These are phyloP conservation scores for Naumovozyma dairenensis DNA, from an alignment of 805 yeast genomes.

Conservation along the genomic window DNA sequence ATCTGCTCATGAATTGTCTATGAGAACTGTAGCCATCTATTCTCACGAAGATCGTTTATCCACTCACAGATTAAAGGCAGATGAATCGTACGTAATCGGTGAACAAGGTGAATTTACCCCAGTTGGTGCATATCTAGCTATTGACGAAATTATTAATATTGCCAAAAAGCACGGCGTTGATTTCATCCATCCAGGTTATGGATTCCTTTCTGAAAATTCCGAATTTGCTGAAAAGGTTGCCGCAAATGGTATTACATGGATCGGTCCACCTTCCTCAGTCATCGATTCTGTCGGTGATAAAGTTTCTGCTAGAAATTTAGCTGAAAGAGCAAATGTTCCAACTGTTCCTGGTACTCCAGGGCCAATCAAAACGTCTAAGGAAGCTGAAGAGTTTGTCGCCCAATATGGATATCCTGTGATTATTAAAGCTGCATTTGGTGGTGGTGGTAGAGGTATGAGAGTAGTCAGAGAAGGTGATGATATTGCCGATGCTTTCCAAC, in stretches of 20 bases:
- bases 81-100: constrained; percentile 89
- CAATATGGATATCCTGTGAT: constrained; percentile 91
- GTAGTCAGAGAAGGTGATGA: constrained; percentile 96
- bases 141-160: constrained; percentile 85
- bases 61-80: constrained; percentile 91
- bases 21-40: constrained; percentile 95
- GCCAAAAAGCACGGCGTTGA: constrained; percentile 70
- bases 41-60: constrained; percentile 92
- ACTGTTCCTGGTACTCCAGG: constrained; percentile 98
- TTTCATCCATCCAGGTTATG: constrained; percentile 92
- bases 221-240: constrained; percentile 89
- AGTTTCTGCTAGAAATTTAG: constrained; percentile 86
- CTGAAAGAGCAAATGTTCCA: constrained; percentile 74
- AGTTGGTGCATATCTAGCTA: constrained; percentile 90
- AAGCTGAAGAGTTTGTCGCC: constrained; percentile 71
- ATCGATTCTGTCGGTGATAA: constrained; percentile 96
- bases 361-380: constrained; percentile 71
- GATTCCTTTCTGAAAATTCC: constrained; percentile 82
- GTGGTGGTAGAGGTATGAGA: constrained; percentile 99
- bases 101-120: constrained; percentile 84
- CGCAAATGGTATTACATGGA: constrained; percentile 87
- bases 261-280: constrained; percentile 82
- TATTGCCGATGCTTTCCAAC: constrained; percentile 78
- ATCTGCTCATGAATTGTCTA: constrained; percentile 93
- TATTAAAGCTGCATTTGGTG: constrained; percentile 98